Evolutionary conservation across 2,329 filamentous ascomycete genomes (phyloP), one percentile per base, ranked within the genome.

Genomic region (Chrysoporthe deuterocubensis): DNA sequence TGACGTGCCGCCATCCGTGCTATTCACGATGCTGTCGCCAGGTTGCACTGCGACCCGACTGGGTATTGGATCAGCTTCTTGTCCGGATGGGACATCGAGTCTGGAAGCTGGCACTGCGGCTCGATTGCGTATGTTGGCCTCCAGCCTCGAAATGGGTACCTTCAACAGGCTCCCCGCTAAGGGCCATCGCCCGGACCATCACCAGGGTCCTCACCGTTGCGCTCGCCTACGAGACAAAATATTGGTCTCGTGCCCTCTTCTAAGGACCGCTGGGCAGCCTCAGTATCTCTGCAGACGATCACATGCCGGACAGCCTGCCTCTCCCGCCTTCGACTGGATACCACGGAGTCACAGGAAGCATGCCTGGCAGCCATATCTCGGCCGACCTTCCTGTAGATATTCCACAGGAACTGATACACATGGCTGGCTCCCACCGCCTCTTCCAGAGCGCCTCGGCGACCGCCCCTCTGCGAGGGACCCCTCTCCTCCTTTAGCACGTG

Each of bases 401-500:
- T 4, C 21, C 21, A 32, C 4, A 11, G 11, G 6, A 11, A n/a
- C 48, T 14, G 26, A 52, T 13, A 52, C 3, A 32, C 48, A 52
- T 52, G 21, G 21, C 21, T 52, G 48, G 21, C 13, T 13, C 13
- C 48, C 48, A 32, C n/a, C 21, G 48, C 48, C 11, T 52, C 48
- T 34, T 16, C 26, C 13, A 8, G 5, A 3, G 3, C 32, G 7
- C 9, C 50, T 9, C 48, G 14, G 13, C 13, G 26, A 34, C 21
- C 50, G 32, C 32, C 50, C 50, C 32, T 16, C 50, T 34, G 32
- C 11, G 50, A 32, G 50, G 48, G 6, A 32, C 57, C 40, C n/a
- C 37, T 32, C 18, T 13, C 54, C 40, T 40, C 34, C 56, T 18
- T 34, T 21, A 61, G 13, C 59, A 61, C 59, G 59, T 61, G 59